phyloP scores from a whole-genome alignment of 2,329 filamentous ascomycete genomes.

The Aotearoamyces nothofagi region DNA sequence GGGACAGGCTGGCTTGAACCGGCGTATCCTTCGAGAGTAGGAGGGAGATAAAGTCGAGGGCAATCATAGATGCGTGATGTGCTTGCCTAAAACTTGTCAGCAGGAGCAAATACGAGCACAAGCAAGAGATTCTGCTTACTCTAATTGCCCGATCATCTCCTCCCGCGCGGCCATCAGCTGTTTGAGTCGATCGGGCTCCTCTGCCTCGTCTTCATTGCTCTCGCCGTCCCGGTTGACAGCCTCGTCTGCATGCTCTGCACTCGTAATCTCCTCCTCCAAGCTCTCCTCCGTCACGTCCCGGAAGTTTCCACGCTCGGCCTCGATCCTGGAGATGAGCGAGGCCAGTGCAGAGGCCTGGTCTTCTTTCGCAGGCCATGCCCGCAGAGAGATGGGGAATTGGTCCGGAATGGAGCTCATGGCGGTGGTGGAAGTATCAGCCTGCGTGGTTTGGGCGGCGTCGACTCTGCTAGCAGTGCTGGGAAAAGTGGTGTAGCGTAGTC shows the following conservation, averaged over 20 bases:
- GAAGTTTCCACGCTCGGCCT: constrained; percentile 67
- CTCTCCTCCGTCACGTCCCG: constrained; percentile 62
- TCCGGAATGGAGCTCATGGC: constrained; percentile 22
- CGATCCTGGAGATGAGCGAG: constrained; percentile 66
- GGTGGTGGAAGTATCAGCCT: too few species aligned
- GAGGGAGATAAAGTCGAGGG: constrained; percentile 71
- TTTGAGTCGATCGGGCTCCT: constrained; percentile 21
- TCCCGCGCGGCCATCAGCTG: constrained; percentile 30
- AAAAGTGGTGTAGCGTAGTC: too few species aligned
- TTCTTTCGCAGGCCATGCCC: constrained; percentile 43
- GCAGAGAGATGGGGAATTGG: constrained; percentile 40
- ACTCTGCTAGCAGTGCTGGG: too few species aligned
- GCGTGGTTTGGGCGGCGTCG: too few species aligned
- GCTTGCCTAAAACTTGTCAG: constrained; percentile 22
- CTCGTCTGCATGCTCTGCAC: constrained; percentile 24
- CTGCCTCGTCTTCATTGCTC: constrained; percentile 31
- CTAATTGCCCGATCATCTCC: constrained; percentile 41
- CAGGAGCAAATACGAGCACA: too few species aligned
- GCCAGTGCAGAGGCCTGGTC: constrained; percentile 46
- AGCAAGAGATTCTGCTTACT: too few species aligned
- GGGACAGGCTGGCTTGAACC: constrained; percentile 49
- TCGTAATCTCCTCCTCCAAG: constrained; percentile 50
- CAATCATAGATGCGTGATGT: constrained; percentile 48
- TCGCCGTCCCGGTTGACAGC: constrained; percentile 25
- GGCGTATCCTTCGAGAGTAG: constrained; percentile 72